These are phyloP conservation scores for Allomyces macrogynus DNA, from an alignment of 192 early-diverging fungal genomes.

Conservation along the genomic window DNA sequence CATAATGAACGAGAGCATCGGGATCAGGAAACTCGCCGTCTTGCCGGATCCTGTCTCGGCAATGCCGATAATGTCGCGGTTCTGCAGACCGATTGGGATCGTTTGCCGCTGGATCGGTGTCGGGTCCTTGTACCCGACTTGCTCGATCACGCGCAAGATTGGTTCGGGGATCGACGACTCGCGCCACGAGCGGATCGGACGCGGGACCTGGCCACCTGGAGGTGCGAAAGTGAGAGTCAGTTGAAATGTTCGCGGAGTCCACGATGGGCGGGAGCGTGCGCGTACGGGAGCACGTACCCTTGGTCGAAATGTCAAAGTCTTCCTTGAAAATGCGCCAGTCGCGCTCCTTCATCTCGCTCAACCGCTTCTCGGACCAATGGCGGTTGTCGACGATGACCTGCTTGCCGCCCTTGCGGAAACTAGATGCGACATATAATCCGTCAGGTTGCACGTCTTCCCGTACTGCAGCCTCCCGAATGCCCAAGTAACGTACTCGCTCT, in stretches of 20 bases:
- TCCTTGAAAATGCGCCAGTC: slow-evolving; percentile 99
- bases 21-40: slow-evolving; percentile 87
- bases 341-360: slow-evolving; percentile 79
- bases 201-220: slow-evolving; percentile 63
- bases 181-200: slow-evolving; percentile 69
- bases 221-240: no score
- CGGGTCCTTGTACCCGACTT: slow-evolving; percentile 80
- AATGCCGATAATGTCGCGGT: slow-evolving; percentile 71
- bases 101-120: slow-evolving; percentile 95
- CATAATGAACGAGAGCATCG: slow-evolving; percentile 77
- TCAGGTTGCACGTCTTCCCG: background rate
- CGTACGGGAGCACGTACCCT: slow-evolving; percentile 28
- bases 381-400: slow-evolving; percentile 56
- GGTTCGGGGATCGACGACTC: slow-evolving; percentile 52
- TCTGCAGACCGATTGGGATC: slow-evolving; percentile 85
- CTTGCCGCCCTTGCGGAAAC: slow-evolving; percentile 18
- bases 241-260: no score
- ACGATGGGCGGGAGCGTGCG: no score
- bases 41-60: slow-evolving; percentile 83
- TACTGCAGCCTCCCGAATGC: no score
- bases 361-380: slow-evolving; percentile 84
- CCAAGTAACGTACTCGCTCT: no score
- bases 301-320: slow-evolving; percentile 87
- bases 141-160: slow-evolving; percentile 54
- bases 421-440: background rate